Conservation (phyloP, 75 land plant genomes). For the Larix kaempferi region DNA sequence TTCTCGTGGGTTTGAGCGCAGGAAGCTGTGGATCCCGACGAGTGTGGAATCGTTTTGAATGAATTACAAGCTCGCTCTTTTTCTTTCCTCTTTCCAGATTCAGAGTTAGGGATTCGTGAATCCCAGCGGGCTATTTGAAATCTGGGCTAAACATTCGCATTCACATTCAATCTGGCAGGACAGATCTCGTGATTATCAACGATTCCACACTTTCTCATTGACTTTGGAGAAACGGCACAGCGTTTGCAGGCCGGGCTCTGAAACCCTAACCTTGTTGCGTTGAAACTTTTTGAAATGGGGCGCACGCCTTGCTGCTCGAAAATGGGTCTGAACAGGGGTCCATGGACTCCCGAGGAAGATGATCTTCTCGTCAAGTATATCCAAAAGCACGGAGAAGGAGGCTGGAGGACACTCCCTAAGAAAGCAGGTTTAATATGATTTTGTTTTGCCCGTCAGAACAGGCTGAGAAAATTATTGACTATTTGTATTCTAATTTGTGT, state of each 20-base stretch:
- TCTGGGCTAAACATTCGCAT: no score
- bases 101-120: no score
- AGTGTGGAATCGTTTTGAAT: no score
- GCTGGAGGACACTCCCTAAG: conserved; percentile 32
- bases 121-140: no score
- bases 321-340: conserved; percentile 37
- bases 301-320: conserved; percentile 23
- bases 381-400: conserved; percentile 35
- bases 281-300: conserved; percentile 8
- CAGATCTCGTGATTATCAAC: no score
- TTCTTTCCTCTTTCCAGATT: no score
- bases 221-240: no score
- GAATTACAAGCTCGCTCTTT: no score
- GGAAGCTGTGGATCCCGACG: no score
- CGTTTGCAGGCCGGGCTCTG: background rate
- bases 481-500: background rate
- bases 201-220: no score
- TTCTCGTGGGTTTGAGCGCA: no score
- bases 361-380: conserved; percentile 18
- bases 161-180: no score
- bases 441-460: background rate
- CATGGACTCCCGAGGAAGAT: conserved; percentile 42
- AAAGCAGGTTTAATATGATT: conserved; percentile 18
- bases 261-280: background rate
- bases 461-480: background rate